Evolutionary conservation across 2,329 filamentous ascomycete genomes (phyloP).

Genomic region (Fusarium phyllophilum): DNA sequence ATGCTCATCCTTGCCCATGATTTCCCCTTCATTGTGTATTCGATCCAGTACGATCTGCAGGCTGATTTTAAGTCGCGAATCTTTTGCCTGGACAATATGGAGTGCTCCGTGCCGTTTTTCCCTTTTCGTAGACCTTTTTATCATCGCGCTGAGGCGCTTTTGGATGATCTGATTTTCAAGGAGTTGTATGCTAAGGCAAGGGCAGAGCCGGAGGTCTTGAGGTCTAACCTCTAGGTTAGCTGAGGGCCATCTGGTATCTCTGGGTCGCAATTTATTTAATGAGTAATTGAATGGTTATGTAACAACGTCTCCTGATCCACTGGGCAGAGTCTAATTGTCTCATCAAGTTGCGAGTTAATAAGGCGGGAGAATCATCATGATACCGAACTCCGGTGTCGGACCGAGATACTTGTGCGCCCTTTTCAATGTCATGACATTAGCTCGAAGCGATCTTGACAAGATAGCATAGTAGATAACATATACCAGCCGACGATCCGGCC

Average conservation of each 20-base stretch:
- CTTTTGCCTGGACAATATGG: not conserved
- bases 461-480: not conserved
- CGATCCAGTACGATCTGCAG: not conserved
- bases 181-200: not conserved
- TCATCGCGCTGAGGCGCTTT: not conserved
- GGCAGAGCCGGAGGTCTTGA: too few species aligned
- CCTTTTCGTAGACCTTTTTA: fast-evolving
- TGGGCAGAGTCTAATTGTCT: not conserved
- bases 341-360: fast-evolving
- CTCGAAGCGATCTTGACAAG: not conserved
- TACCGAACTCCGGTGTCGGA: not conserved
- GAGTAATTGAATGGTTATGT: not conserved
- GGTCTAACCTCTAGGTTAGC: not conserved
- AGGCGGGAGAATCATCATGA: not conserved
- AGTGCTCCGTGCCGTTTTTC: fast-evolving
- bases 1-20: not conserved
- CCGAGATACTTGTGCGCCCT: not conserved
- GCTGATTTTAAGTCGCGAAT: not conserved
- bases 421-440: not conserved
- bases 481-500: not conserved
- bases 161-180: not conserved
- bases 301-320: not conserved
- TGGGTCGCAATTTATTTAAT: not conserved
- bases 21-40: not conserved
- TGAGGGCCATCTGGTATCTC: not conserved